Conservation (phyloP, 1,284 basidiomycete genomes). For the Mycena citricolor region DNA sequence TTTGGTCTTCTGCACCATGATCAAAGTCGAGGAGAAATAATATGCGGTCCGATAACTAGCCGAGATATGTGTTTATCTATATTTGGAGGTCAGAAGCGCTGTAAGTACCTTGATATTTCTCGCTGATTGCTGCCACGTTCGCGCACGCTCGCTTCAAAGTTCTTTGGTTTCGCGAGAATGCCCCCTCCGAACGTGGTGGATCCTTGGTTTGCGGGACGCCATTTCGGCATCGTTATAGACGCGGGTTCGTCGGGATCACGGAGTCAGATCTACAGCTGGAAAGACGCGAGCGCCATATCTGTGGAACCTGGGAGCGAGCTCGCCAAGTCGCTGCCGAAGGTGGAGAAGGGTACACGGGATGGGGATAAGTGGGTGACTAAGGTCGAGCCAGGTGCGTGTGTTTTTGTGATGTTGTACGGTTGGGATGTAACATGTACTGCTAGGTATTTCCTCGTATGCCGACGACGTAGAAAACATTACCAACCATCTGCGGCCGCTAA, state of each 20-base stretch:
- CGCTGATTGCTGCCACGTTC: too few species aligned
- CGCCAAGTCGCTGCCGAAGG: conserved; percentile 65
- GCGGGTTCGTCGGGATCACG: conserved; percentile 97
- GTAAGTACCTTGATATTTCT: too few species aligned
- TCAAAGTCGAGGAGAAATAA: too few species aligned
- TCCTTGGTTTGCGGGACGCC: conserved; percentile 74
- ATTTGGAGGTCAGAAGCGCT: too few species aligned
- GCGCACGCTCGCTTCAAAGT: too few species aligned
- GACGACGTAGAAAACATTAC: conserved; percentile 69
- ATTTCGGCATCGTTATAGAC: conserved; percentile 96
- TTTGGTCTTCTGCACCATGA: conserved; percentile 23
- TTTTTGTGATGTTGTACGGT: background rate
- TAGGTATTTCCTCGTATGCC: conserved; percentile 88
- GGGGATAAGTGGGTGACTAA: conserved; percentile 88
- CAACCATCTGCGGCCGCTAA: conserved; percentile 78
- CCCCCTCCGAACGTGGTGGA: conserved; percentile 69
- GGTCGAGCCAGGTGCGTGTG: conserved; percentile 84
- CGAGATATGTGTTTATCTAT: too few species aligned
- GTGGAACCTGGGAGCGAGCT: conserved; percentile 46
- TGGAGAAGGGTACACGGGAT: conserved; percentile 87
- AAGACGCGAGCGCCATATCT: conserved; percentile 65
- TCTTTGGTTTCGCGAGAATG: too few species aligned
- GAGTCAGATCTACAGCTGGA: conserved; percentile 97
- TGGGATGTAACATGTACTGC: conserved; percentile 11
- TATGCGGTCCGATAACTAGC: too few species aligned